Conservation (phyloP, 805 yeast genomes). For the Deakozyma indianensis region DNA sequence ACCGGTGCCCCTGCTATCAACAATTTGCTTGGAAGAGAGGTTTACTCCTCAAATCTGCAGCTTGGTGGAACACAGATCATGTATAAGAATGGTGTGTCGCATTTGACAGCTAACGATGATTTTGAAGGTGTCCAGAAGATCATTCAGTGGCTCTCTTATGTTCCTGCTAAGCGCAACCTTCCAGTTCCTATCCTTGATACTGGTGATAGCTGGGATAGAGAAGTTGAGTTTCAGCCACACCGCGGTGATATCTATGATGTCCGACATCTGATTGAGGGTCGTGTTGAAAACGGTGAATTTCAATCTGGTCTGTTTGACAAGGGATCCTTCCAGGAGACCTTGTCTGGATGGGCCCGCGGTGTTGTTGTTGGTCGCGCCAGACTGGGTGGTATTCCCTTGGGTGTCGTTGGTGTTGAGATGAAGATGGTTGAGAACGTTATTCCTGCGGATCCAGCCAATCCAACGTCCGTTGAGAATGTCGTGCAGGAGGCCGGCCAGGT, state of each 20-base stretch:
- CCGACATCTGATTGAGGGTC: conserved; percentile 89
- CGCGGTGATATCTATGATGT: conserved; percentile 72
- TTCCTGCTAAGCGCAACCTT: conserved; percentile 79
- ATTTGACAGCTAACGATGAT: conserved; percentile 92
- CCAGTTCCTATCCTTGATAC: conserved; percentile 79
- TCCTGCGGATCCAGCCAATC: conserved; percentile 99
- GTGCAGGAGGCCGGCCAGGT: conserved; percentile 98
- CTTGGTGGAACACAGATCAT: conserved; percentile 98
- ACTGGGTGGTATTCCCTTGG: conserved; percentile 96
- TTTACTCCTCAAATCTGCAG: conserved; percentile 90
- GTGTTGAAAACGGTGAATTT: conserved; percentile 52
- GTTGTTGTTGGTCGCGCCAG: conserved; percentile 98
- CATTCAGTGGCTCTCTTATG: conserved; percentile 87
- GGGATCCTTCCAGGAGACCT: conserved; percentile 87
- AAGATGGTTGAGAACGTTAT: conserved; percentile 73
- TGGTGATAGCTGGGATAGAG: conserved; percentile 88
- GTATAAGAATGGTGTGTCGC: conserved; percentile 98
- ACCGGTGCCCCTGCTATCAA: conserved; percentile 99
- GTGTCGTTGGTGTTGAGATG: conserved; percentile 95
- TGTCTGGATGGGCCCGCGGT: conserved; percentile 97
- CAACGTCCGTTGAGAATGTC: conserved; percentile 75
- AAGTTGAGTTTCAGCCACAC: conserved; percentile 65
- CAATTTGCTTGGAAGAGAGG: conserved; percentile 92
- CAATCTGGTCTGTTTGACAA: conserved; percentile 86
- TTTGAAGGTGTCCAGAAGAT: conserved; percentile 92